A percentile compares a stretch with the other conserved stretches of the same genome.
Evolutionary conservation across 2,329 filamentous ascomycete species (phyloP).

Genomic region (Aspergillus calidoustus): DNA sequence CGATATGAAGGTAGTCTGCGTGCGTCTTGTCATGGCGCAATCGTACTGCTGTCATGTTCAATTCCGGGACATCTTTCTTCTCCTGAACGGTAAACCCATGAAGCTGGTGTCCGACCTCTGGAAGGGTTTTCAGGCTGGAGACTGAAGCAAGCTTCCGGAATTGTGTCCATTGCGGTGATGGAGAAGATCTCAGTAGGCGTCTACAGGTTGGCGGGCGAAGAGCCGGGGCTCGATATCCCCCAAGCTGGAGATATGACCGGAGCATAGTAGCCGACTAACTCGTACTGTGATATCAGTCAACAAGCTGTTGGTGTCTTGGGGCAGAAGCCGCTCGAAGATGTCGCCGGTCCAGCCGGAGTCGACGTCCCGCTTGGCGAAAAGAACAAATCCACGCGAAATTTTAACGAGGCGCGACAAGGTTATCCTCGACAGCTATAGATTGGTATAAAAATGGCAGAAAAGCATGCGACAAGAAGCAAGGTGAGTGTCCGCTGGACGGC

Average conservation of each 20-base stretch:
- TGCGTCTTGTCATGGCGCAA: constrained; percentile 94
- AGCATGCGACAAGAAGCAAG: constrained; percentile 4
- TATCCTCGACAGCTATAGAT: too few species aligned
- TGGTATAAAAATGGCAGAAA: neutral
- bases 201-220: constrained; percentile 25
- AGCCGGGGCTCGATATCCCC: constrained; percentile 31
- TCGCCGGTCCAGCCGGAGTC: constrained; percentile 20
- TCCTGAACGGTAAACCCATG: constrained; percentile 92
- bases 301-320: neutral
- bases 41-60: constrained; percentile 88
- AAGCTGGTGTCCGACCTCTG: constrained; percentile 79
- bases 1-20: constrained; percentile 94
- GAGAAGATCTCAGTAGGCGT: constrained; percentile 25
- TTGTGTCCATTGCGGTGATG: constrained; percentile 24
- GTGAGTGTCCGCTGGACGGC: constrained; percentile 4
- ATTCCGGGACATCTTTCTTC: constrained; percentile 89
- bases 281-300: neutral
- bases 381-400: neutral
- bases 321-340: constrained; percentile 4
- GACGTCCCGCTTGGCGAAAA: neutral
- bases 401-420: too few species aligned
- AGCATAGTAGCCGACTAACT: constrained; percentile 32
- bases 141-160: constrained; percentile 53
- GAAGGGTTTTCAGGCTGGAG: constrained; percentile 75
- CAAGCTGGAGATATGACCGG: constrained; percentile 35